Evolutionary conservation across 768 basidiomycete genomes (phyloP).

Genomic region (Phaeolepiota aurea): DNA sequence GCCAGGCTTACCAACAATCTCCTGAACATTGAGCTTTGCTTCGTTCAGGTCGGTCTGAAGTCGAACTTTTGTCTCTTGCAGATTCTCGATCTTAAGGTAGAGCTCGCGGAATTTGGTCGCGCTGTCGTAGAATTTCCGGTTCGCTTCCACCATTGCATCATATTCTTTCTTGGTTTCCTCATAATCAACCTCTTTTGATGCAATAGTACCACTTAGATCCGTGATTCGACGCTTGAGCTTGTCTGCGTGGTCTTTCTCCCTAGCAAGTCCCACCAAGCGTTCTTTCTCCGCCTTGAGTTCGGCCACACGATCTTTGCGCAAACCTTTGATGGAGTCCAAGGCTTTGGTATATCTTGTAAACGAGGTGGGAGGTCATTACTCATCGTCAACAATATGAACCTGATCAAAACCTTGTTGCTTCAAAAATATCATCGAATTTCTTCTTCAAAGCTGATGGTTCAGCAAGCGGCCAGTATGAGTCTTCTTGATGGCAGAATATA

Average conservation of each 20-base stretch:
- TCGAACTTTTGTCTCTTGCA: slow-evolving; percentile 54
- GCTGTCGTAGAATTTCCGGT: slow-evolving; percentile 73
- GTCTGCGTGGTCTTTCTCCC: slow-evolving; percentile 82
- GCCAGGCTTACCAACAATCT: slow-evolving; percentile 51
- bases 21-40: slow-evolving; percentile 54
- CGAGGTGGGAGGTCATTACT: background rate
- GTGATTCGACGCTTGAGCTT: slow-evolving; percentile 64
- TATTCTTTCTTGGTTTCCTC: slow-evolving; percentile 63
- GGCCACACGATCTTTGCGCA: slow-evolving; percentile 84
- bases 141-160: slow-evolving; percentile 58
- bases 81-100: slow-evolving; percentile 59
- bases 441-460: slow-evolving; percentile 91
- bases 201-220: slow-evolving; percentile 53
- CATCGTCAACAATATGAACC: background rate
- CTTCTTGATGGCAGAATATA: slow-evolving; percentile 99
- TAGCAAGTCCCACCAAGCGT: slow-evolving; percentile 63
- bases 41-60: slow-evolving; percentile 55
- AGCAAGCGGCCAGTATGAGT: slow-evolving; percentile 95
- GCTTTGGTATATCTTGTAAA: slow-evolving; percentile 94
- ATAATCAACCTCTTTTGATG: slow-evolving; percentile 63
- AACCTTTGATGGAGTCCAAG: slow-evolving; percentile 79
- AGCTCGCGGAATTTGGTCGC: slow-evolving; percentile 82
- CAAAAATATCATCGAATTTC: slow-evolving; percentile 99
- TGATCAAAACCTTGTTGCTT: slow-evolving; percentile 80
- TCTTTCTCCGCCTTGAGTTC: slow-evolving; percentile 94